These are phyloP conservation scores for Plasmodium berghei DNA, from an alignment of 169 alveolate species.

Conservation along the genomic window DNA sequence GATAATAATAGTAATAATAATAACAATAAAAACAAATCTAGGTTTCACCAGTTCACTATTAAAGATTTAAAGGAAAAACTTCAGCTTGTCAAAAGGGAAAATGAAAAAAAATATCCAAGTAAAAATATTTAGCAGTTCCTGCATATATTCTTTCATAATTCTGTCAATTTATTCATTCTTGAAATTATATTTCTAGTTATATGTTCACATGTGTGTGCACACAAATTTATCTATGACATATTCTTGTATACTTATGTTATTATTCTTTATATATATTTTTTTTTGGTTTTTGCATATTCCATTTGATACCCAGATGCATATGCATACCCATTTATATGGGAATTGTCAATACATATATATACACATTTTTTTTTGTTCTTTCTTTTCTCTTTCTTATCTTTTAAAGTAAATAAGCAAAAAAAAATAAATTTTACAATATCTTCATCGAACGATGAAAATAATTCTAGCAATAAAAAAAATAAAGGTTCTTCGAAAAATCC, in stretches of 20 bases:
- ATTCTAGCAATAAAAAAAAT: constrained; percentile 37
- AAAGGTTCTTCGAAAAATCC: constrained; percentile 34
- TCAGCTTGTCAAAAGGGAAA: constrained; percentile 57
- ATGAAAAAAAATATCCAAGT: constrained; percentile 74
- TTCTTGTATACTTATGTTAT: too few species aligned
- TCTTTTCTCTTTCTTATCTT: constrained; percentile 4
- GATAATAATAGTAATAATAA: constrained; percentile 32
- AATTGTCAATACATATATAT: constrained; percentile 3
- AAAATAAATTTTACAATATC: constrained; percentile 49
- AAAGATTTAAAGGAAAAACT: constrained; percentile 71
- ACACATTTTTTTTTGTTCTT: neutral
- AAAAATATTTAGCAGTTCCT: neutral
- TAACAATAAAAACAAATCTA: constrained; percentile 20
- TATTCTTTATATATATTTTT: too few species aligned
- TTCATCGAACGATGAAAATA: constrained; percentile 52
- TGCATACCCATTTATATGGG: neutral
- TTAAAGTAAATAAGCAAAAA: constrained; percentile 44
- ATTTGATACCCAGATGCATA: neutral
- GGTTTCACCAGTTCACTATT: constrained; percentile 24
- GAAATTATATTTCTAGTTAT: neutral
- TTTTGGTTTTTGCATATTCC: neutral
- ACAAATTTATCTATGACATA: neutral
- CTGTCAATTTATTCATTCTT: neutral
- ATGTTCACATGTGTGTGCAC: constrained; percentile 1
- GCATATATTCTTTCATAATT: neutral